Evolutionary conservation across 805 yeast genomes (phyloP).

Genomic region (Candida nanaspora): DNA sequence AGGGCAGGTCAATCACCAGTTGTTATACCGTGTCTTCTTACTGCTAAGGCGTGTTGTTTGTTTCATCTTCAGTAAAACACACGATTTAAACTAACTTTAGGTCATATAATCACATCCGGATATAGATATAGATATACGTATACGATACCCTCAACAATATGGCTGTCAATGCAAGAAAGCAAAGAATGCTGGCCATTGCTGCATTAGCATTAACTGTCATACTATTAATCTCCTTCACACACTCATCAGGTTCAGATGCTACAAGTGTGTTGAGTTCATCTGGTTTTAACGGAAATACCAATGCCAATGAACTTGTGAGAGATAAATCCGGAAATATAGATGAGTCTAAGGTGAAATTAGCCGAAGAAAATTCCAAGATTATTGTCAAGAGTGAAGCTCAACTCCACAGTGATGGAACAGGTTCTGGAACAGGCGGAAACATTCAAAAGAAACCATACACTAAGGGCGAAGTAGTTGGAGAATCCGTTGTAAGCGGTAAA

Average conservation of each 20-base stretch:
- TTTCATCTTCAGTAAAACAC: no score
- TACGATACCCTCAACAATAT: no score
- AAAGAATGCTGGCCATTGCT: conserved; percentile 33
- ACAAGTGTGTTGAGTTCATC: conserved; percentile 6
- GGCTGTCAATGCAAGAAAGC: conserved; percentile 25
- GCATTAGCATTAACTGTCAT: conserved; percentile 31
- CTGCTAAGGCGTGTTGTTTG: no score
- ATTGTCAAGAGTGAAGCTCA: conserved; percentile 17
- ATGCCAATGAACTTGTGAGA: conserved; percentile 21
- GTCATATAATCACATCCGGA: no score
- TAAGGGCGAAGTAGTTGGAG: background rate
- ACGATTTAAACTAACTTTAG: no score
- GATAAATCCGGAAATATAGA: conserved; percentile 31
- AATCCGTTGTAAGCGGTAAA: conserved; percentile 5
- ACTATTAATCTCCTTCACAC: conserved; percentile 26
- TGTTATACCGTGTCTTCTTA: no score
- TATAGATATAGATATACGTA: no score
- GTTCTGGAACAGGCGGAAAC: no score
- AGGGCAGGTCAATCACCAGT: no score
- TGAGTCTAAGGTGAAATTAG: conserved; percentile 32
- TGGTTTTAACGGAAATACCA: conserved; percentile 7
- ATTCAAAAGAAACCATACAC: background rate
- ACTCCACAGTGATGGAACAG: background rate
- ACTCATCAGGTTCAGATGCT: conserved; percentile 5
- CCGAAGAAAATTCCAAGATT: conserved; percentile 23